Evolutionary conservation across 129 eudicot genomes (phyloP), one percentile per base, ranked within the genome.

Genomic region (Flaveria ramosissima): DNA sequence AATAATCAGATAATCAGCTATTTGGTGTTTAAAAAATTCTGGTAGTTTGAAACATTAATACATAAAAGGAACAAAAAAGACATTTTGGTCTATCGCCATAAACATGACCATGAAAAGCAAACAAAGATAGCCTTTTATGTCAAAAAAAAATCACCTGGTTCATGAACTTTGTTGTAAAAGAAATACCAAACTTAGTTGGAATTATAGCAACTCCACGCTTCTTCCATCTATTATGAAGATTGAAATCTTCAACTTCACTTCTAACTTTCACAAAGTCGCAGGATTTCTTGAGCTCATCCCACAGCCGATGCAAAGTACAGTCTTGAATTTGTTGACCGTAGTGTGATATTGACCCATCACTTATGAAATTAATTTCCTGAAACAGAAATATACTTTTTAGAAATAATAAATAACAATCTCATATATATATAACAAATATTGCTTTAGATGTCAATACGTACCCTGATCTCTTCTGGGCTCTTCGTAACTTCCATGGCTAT

Each of bases 391-490:
- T 56, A 47, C 56, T 50, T 66, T 43, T 67, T 42, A 36, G 3
- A 5, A 24, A 42, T 73, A 10, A 13, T 24, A 67, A 67, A 67
- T 19, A 41, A 42, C 4, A 67, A 67, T 42, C 41, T 16, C 27
- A 53, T 55, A 27, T 20, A 27, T 20, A 26, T 23, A 21, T 8
- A 48, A 62, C 9, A 48, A 86, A 72, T 11, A 63, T 16, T 12
- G 23, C 66, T 39, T 41, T 9, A 4, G 20, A 52, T 11, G 20
- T 9, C 26, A 56, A 21, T 42, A 61, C 91, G 53, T 86, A 95
- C 99, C 90, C 89, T 88, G 57, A 95, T 92, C 75, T 91, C 96
- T 84, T 95, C 99, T 2, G 99, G 95, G 69, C 68, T 92, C 82
- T 80, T 95, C 46, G 80, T 77, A 70, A 95, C 88, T 63, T 95